Conservation (phyloP, 768 basidiomycete species). For the Hemileccinum rubropunctum region DNA sequence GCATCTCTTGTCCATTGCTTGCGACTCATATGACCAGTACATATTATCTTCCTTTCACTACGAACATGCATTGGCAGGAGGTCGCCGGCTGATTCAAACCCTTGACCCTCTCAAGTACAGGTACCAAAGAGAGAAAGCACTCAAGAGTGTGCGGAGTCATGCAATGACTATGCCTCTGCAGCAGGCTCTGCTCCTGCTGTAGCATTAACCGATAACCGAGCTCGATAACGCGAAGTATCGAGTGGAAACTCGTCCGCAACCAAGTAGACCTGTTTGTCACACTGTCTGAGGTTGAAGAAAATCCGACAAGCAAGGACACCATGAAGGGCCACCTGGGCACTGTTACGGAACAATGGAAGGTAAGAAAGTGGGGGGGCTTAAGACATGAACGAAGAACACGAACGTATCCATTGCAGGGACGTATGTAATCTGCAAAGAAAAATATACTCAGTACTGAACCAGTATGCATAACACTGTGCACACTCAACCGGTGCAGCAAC, state of each 20-base stretch:
- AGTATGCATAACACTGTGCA: no score
- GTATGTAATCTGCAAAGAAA: slow-evolving; percentile 10
- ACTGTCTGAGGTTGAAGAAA: slow-evolving; percentile 26
- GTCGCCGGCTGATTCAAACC: no score
- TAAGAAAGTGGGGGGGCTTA: slow-evolving; percentile 1
- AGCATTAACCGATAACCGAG: background rate
- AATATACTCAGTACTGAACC: background rate
- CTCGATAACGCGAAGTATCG: slow-evolving; percentile 1
- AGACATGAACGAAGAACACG: slow-evolving; percentile 1
- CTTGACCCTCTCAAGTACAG: no score
- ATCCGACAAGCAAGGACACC: slow-evolving; percentile 26
- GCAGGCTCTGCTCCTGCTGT: background rate
- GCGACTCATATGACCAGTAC: slow-evolving; percentile 3
- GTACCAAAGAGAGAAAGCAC: no score
- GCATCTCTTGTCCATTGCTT: background rate
- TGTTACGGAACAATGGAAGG: slow-evolving; percentile 4
- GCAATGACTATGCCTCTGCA: background rate
- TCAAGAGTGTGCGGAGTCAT: background rate
- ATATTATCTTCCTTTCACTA: slow-evolving; percentile 1
- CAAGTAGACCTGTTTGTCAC: slow-evolving; percentile 1
- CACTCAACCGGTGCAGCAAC: slow-evolving; percentile 21
- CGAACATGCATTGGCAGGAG: background rate
- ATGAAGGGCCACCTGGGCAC: slow-evolving; percentile 29
- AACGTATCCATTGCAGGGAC: slow-evolving; percentile 21
- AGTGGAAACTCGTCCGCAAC: background rate